Conservation (phyloP, 768 basidiomycete species). For the Solioccasus polychromus region DNA sequence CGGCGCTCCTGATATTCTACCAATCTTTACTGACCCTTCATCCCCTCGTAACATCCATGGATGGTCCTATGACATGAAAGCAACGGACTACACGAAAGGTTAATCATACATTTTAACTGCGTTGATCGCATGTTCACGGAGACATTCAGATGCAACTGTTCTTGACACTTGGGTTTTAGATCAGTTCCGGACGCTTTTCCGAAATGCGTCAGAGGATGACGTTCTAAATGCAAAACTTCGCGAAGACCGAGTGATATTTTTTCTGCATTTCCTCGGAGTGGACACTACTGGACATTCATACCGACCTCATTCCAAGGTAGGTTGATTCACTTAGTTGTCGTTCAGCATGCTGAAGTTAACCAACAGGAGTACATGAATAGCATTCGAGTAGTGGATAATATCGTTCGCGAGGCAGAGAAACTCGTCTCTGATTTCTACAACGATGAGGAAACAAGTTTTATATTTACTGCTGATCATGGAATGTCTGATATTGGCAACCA, state of each 20-base stretch:
- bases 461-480: slow-evolving; percentile 89
- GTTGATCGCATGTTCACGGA: not conserved
- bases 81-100: slow-evolving; percentile 89
- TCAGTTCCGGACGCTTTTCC: slow-evolving; percentile 57
- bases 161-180: slow-evolving; percentile 81
- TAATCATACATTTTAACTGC: not conserved
- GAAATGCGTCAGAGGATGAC: slow-evolving; percentile 57
- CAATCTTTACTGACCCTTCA: slow-evolving; percentile 82
- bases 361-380: slow-evolving; percentile 84
- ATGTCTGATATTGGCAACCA: slow-evolving; percentile 90
- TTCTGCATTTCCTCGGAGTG: slow-evolving; percentile 78
- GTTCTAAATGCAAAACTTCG: slow-evolving; percentile 50
- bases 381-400: slow-evolving; percentile 72
- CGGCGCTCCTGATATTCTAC: slow-evolving; percentile 85
- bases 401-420: slow-evolving; percentile 64
- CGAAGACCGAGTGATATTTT: slow-evolving; percentile 66
- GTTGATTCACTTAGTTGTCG: not conserved
- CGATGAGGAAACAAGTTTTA: slow-evolving; percentile 66
- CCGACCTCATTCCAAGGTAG: slow-evolving; percentile 72
- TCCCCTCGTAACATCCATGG: slow-evolving; percentile 64
- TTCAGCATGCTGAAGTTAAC: not conserved
- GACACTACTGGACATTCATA: slow-evolving; percentile 89
- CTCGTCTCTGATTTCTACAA: slow-evolving; percentile 62
- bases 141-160: slow-evolving; percentile 60
- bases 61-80: slow-evolving; percentile 74